Base-by-base conservation (phyloP, 2,329 filamentous ascomycete species). In the Capronia americana region DNA sequence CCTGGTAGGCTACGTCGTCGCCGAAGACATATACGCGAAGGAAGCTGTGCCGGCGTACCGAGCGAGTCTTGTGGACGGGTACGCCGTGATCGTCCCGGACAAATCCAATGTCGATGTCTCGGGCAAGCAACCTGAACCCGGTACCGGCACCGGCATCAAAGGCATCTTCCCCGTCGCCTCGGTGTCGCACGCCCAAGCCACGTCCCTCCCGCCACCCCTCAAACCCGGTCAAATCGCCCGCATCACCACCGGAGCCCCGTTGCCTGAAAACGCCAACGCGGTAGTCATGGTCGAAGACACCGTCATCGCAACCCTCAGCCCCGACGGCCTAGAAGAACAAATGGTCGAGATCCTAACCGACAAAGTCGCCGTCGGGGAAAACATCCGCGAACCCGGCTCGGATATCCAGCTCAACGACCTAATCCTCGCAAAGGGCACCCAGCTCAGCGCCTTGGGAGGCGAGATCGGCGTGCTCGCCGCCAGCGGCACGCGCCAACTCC, bases 251-350 rank as follows among this genome's bases (percentile, higher is more conserved):
- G 95, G 95, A 0, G 95, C 95, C 5, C 94, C 95, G 11, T 81
- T 99, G 0, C 95, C 95, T 0, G 88, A 89, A 0, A 92, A 93
- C 0, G 92, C 95, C 1, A 96, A 92, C 28, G 90, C 94, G 0
- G 93, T 99, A 4, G 90, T 97, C 55, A 98, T 96, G 92, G 95
- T 99, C 0, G 95, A 99, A 79, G 95, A 97, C 74, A 99, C 95
- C 0, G 80, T 89, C 0, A 82, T 99, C 4, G 87, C 86, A 67
- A 88, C 86, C 1, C 88, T 87, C 78, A 71, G 71, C 4, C 58
- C 46, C 2, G 92, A 96, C 72, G 91, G 89, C 0, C 84, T 84
- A 58, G 95, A 99, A 79, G 95, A 99, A 77, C 89, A 89, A 57
- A 90, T 93, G 68, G 86, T 99, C 2, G 92, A 96, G 76, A 93